These are phyloP conservation scores for Colletotrichum gloeosporioides DNA, from an alignment of 2,329 filamentous ascomycete species.

Conservation along the genomic window DNA sequence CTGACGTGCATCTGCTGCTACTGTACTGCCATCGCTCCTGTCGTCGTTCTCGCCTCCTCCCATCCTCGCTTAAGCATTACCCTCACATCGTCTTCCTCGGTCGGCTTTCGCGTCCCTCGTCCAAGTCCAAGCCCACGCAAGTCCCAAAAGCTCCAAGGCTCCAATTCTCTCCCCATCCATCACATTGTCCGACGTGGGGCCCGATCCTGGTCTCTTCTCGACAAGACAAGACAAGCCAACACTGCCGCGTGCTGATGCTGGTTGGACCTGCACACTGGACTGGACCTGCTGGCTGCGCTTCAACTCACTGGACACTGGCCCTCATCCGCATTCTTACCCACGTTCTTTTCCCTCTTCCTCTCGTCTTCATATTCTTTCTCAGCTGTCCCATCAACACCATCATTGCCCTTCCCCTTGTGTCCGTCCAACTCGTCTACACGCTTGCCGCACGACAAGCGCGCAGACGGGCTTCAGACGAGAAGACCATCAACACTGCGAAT, in stretches of 20 bases:
- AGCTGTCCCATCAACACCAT: background rate
- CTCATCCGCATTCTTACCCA: background rate
- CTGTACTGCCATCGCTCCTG: background rate
- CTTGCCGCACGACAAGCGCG: background rate
- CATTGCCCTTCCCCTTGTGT: background rate
- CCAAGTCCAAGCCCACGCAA: background rate
- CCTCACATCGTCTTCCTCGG: background rate
- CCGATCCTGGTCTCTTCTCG: conserved; percentile 9
- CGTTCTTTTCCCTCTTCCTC: background rate
- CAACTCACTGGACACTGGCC: background rate
- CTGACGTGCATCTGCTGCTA: background rate
- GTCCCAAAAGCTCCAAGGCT: background rate
- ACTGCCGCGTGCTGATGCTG: conserved; percentile 11
- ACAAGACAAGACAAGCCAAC: conserved; percentile 18
- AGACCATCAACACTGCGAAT: background rate
- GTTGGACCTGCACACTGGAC: background rate
- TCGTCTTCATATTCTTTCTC: background rate
- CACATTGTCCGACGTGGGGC: conserved; percentile 19
- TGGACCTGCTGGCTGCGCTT: background rate
- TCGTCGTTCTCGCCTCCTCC: background rate
- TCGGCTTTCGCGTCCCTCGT: background rate
- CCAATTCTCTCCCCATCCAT: conserved; percentile 18
- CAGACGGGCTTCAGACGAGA: background rate
- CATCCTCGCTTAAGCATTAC: background rate
- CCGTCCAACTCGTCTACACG: background rate